Percentiles rank a stretch among this genome's conserved stretches.
Conservation (phyloP, 2,329 filamentous ascomycete species). For the Bipolaris cookei region DNA sequence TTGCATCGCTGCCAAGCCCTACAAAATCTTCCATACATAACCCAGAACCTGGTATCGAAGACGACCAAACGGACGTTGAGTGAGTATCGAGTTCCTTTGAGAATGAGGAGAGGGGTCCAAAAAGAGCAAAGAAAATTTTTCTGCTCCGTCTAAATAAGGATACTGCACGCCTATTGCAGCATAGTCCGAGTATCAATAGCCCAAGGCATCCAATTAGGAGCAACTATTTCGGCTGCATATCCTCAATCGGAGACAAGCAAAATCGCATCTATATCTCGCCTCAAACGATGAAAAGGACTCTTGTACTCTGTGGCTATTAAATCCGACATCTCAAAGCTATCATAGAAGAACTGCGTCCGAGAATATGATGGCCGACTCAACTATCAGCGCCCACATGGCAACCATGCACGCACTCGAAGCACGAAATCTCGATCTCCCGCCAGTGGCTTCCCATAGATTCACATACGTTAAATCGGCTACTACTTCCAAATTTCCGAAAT, state of each 20-base stretch:
- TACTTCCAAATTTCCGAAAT: constrained; percentile 15
- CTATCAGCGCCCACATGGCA: constrained; percentile 38
- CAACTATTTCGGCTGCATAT: constrained; percentile 11
- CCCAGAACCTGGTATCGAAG: constrained; percentile 10
- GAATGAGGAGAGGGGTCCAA: constrained; percentile 7
- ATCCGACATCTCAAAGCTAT: constrained; percentile 8
- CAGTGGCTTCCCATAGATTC: constrained; percentile 11
- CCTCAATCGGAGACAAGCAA: constrained; percentile 8
- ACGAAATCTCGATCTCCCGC: constrained; percentile 21
- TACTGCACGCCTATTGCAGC: constrained; percentile 32
- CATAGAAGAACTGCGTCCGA: constrained; percentile 34
- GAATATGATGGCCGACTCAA: constrained; percentile 35
- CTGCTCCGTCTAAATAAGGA: constrained; percentile 31
- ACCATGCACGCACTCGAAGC: constrained; percentile 40
- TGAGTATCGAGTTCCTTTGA: not conserved
- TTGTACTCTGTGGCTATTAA: not conserved
- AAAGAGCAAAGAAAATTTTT: constrained; percentile 33
- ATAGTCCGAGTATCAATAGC: constrained; percentile 26
- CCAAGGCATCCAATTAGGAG: constrained; percentile 27
- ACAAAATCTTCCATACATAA: constrained; percentile 14
- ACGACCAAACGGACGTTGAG: not conserved
- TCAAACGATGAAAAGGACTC: not conserved
- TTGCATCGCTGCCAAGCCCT: constrained; percentile 26
- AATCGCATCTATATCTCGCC: not conserved
- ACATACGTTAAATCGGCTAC: constrained; percentile 14